phyloP scores from a whole-genome alignment of 2,329 filamentous ascomycete genomes.

The Fusarium sp. region DNA sequence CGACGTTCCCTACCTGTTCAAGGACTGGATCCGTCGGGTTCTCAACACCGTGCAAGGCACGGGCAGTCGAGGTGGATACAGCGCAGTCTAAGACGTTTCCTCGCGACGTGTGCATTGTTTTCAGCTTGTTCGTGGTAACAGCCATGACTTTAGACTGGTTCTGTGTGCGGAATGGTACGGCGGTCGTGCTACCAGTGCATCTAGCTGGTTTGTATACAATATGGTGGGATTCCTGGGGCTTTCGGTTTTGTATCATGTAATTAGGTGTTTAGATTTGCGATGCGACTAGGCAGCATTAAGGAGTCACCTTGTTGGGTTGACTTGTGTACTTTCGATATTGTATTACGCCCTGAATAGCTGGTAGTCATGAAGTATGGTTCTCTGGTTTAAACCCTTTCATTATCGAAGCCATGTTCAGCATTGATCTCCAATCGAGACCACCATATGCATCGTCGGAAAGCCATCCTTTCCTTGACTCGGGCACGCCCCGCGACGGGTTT shows the following conservation, averaged over 20 bases:
- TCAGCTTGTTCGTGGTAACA: constrained; percentile 2
- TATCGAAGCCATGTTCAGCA: background rate
- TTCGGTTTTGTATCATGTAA: constrained; percentile 34
- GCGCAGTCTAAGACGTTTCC: constrained; percentile 75
- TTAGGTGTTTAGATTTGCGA: constrained; percentile 37
- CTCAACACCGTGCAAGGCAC: constrained; percentile 86
- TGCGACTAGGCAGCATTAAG: constrained; percentile 16
- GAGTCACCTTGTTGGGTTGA: background rate
- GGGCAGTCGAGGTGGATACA: constrained; percentile 90
- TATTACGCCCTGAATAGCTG: background rate
- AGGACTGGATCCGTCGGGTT: constrained; percentile 86
- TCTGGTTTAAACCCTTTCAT: background rate
- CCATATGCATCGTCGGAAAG: background rate
- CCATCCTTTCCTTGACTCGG: background rate
- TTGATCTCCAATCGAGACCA: background rate
- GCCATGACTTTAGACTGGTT: background rate
- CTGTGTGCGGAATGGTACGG: constrained; percentile 28
- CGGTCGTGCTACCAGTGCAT: constrained; percentile 47
- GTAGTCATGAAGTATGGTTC: background rate
- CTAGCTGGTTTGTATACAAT: constrained; percentile 47
- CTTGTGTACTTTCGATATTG: constrained; percentile 1
- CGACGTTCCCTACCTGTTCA: constrained; percentile 90
- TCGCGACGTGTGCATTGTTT: constrained; percentile 4
- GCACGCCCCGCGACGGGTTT: background rate
- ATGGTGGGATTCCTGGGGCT: constrained; percentile 27